Conservation (phyloP, 1,284 basidiomycete species). For the Sphagnurus paluster region DNA sequence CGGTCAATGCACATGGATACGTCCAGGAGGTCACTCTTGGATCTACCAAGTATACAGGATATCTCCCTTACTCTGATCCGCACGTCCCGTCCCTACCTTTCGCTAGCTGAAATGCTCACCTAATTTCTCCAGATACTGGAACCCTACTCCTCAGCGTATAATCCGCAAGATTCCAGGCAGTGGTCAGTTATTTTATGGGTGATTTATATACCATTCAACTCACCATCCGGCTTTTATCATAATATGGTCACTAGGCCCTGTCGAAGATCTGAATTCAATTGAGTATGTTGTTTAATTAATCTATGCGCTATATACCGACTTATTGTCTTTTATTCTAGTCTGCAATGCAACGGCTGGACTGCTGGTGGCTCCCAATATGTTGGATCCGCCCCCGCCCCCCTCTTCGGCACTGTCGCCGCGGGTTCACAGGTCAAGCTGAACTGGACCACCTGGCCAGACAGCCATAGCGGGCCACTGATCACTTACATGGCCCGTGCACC, state of each 20-base stretch:
- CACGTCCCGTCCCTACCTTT: not conserved
- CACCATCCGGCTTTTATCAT: too few relatives aligned
- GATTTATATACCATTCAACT: too few relatives aligned
- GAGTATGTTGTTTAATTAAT: slow-evolving; percentile 27
- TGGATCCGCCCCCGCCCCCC: slow-evolving; percentile 43
- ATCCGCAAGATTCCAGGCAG: slow-evolving; percentile 30
- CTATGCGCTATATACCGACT: slow-evolving; percentile 5
- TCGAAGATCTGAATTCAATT: slow-evolving; percentile 35
- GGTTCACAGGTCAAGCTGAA: slow-evolving; percentile 43
- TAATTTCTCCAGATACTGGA: slow-evolving; percentile 28
- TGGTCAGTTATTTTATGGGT: not conserved
- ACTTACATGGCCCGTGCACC: slow-evolving; percentile 49
- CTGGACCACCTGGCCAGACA: slow-evolving; percentile 52
- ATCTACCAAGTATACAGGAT: slow-evolving; percentile 31
- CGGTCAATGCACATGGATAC: slow-evolving; percentile 25
- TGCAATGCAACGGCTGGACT: slow-evolving; percentile 20
- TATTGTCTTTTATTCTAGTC: slow-evolving; percentile 16
- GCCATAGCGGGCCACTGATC: slow-evolving; percentile 45
- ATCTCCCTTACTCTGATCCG: slow-evolving; percentile 27
- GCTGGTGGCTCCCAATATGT: slow-evolving; percentile 20
- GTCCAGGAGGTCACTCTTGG: slow-evolving; percentile 34
- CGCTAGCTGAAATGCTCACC: not conserved
- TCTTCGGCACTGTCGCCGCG: slow-evolving; percentile 44
- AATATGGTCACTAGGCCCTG: slow-evolving; percentile 28
- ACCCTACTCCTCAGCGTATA: slow-evolving; percentile 25